These are phyloP conservation scores for Hericium coralloides DNA, from an alignment of 768 basidiomycete species.

Conservation along the genomic window DNA sequence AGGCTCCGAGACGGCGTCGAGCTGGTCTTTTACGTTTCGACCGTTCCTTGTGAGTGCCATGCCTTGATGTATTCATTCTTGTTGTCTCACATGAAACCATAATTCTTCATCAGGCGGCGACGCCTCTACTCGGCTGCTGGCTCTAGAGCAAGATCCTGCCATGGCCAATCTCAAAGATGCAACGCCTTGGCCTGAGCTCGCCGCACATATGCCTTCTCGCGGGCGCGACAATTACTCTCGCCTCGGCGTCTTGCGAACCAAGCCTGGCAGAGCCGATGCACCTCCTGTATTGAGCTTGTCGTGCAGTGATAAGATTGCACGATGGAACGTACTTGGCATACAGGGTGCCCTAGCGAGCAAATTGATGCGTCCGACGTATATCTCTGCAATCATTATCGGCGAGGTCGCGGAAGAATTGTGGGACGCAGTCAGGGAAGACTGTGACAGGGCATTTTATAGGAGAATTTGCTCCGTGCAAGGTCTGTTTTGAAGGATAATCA, in stretches of 20 bases:
- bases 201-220: constrained; percentile 39
- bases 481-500: constrained; percentile 12
- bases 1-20: constrained; percentile 35
- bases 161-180: constrained; percentile 66
- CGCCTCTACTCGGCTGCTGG: constrained; percentile 75
- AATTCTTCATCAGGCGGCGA: constrained; percentile 61
- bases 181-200: constrained; percentile 21
- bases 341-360: constrained; percentile 71
- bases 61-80: too few species aligned
- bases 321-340: constrained; percentile 77
- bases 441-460: constrained; percentile 55
- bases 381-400: constrained; percentile 60
- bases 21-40: constrained; percentile 71
- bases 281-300: constrained; percentile 80
- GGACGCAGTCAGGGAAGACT: constrained; percentile 44
- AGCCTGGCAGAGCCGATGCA: constrained; percentile 89
- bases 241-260: constrained; percentile 77
- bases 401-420: constrained; percentile 43
- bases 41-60: constrained; percentile 42
- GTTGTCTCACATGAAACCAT: not conserved
- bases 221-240: constrained; percentile 76
- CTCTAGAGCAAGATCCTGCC: constrained; percentile 59
- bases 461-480: constrained; percentile 40
- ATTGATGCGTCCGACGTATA: constrained; percentile 53
- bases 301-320: constrained; percentile 91